Conservation (phyloP, 306 rosid species). For the Trichosanthes cucumerina region DNA sequence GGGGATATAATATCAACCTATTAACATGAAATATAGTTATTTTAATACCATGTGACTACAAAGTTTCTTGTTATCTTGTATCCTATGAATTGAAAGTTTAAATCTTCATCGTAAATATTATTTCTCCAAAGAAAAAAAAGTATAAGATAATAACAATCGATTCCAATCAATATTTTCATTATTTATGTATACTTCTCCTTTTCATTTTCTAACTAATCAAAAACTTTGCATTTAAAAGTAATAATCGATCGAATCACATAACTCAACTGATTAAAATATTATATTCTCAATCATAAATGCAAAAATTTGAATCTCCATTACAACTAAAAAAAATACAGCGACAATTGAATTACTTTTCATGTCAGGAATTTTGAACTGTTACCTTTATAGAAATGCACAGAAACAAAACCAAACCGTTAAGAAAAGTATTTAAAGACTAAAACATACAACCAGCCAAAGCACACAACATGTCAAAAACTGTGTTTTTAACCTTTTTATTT, state of each 20-base stretch:
- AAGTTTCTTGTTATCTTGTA: too few relatives aligned
- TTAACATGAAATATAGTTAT: neutral
- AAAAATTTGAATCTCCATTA: too few relatives aligned
- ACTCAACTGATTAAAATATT: too few relatives aligned
- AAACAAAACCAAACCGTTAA: neutral
- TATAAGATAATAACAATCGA: too few relatives aligned
- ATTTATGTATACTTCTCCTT: too few relatives aligned
- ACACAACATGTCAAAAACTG: neutral
- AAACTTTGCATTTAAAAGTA: too few relatives aligned
- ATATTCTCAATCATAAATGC: too few relatives aligned
- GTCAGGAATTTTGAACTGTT: neutral
- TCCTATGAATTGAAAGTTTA: too few relatives aligned
- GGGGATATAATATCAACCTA: neutral
- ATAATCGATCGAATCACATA: too few relatives aligned
- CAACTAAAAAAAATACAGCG: too few relatives aligned
- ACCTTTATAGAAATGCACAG: neutral
- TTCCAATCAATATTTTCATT: neutral
- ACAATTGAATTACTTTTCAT: neutral
- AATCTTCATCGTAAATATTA: neutral
- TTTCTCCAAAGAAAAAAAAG: too few relatives aligned
- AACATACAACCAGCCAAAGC: neutral
- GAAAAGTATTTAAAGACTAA: neutral
- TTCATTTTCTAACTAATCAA: too few relatives aligned
- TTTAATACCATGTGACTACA: neutral
- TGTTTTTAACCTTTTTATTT: neutral